A percentile compares a stretch with the other conserved stretches of the same genome.
Evolutionary conservation across 2,329 filamentous ascomycete species (phyloP).

Genomic region (Trichoderma pleuroti): DNA sequence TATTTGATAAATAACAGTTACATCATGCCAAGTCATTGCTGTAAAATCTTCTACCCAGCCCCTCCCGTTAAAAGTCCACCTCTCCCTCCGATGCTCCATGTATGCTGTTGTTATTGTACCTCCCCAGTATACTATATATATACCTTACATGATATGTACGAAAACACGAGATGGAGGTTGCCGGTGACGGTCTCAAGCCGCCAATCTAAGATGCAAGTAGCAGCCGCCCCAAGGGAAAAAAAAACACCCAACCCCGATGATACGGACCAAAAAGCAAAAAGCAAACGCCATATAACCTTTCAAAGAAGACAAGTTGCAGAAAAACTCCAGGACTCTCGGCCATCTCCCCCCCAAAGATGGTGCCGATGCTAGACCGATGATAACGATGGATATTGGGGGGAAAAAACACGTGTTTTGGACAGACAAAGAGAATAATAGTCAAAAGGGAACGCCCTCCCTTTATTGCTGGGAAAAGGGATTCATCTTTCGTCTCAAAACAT

Average conservation of each 20-base stretch:
- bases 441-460: neutral
- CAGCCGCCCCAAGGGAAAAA: neutral
- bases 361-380: conserved; percentile 4
- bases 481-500: conserved; percentile 47
- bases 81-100: conserved; percentile 18
- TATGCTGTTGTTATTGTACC: conserved; percentile 10
- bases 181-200: conserved; percentile 10
- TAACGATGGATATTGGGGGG: neutral
- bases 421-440: neutral
- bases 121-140: neutral
- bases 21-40: conserved; percentile 15
- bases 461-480: conserved; percentile 25
- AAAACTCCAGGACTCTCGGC: neutral
- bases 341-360: neutral
- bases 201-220: conserved; percentile 17
- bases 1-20: neutral
- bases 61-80: neutral
- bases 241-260: neutral
- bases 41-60: neutral
- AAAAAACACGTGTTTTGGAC: neutral
- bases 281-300: neutral
- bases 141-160: conserved; percentile 11
- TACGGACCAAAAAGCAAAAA: neutral
- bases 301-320: neutral
- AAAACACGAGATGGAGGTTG: neutral